A percentile compares a stretch with the other conserved stretches of the same genome.
Evolutionary conservation across 495 filamentous ascomycete species (phyloP).

Genomic region (Neurospora cerealis): DNA sequence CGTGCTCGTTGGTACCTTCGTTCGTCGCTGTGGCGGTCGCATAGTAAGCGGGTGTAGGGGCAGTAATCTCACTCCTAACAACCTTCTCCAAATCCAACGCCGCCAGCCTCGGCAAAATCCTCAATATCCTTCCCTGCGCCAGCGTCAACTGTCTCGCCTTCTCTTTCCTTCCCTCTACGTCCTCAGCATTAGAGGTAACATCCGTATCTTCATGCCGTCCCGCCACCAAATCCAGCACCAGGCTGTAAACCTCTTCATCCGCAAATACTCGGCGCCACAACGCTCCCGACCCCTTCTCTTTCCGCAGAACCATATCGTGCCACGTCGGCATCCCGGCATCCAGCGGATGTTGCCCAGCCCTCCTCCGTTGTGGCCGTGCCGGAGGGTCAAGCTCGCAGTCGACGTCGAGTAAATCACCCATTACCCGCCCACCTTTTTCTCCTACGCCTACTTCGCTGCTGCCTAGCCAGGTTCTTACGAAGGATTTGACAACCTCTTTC

Average conservation of each 20-base stretch:
- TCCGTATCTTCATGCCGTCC: slow-evolving; percentile 28
- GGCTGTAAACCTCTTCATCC: slow-evolving; percentile 54
- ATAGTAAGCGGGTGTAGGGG: slow-evolving; percentile 46
- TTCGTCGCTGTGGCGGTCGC: background rate
- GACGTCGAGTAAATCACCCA: slow-evolving; percentile 61
- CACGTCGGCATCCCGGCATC: background rate
- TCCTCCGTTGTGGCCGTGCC: slow-evolving; percentile 15
- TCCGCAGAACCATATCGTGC: slow-evolving; percentile 26
- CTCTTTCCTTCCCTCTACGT: background rate
- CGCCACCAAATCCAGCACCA: slow-evolving; percentile 54
- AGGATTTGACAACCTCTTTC: slow-evolving; percentile 46
- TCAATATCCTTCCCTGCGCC: slow-evolving; percentile 67
- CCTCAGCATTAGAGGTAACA: background rate
- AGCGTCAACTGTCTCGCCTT: slow-evolving; percentile 56
- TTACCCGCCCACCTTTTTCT: slow-evolving; percentile 50
- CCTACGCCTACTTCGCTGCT: slow-evolving; percentile 64
- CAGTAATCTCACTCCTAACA: slow-evolving; percentile 45
- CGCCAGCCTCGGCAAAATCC: slow-evolving; percentile 58
- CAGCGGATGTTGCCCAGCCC: background rate
- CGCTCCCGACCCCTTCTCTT: slow-evolving; percentile 47
- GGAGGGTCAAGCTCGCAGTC: slow-evolving; percentile 48
- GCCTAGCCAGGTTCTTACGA: slow-evolving; percentile 65
- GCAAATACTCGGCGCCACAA: slow-evolving; percentile 66
- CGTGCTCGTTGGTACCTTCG: background rate
- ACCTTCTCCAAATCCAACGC: slow-evolving; percentile 54